Percentiles rank a stretch among this genome's conserved stretches.
phyloP scores from a whole-genome alignment of 768 basidiomycete species.

The Terana coerulea region DNA sequence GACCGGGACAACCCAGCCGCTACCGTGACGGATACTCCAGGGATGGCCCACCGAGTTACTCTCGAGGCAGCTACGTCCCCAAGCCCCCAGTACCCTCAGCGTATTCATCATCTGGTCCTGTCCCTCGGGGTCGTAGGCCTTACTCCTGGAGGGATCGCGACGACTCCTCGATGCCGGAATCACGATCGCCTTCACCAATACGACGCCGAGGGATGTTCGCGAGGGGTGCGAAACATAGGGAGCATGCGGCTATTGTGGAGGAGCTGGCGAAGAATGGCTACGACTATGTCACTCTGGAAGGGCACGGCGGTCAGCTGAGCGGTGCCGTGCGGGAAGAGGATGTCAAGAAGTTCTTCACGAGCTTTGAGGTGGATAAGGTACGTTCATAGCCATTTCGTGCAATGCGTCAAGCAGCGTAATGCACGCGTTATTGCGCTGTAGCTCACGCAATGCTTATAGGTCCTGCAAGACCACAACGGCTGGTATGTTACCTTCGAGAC shows the following conservation, averaged over 20 bases:
- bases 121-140: constrained; percentile 20
- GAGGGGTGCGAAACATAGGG: constrained; percentile 26
- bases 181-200: constrained; percentile 41
- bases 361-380: constrained; percentile 72
- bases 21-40: constrained; percentile 21
- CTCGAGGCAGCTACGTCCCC: constrained; percentile 8
- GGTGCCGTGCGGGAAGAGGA: constrained; percentile 60
- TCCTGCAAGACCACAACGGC: constrained; percentile 64
- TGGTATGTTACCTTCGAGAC: constrained; percentile 83
- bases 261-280: constrained; percentile 58
- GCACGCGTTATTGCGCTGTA: too few species aligned
- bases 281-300: constrained; percentile 63
- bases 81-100: constrained; percentile 14
- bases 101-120: constrained; percentile 33
- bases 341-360: constrained; percentile 62
- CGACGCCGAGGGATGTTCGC: constrained; percentile 35
- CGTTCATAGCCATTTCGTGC: constrained; percentile 30
- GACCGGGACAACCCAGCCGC: constrained; percentile 16
- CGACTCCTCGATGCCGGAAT: constrained; percentile 18
- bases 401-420: too few species aligned
- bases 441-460: constrained; percentile 34
- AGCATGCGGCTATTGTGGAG: constrained; percentile 37
- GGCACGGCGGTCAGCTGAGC: constrained; percentile 40
- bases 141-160: constrained; percentile 12
- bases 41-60: constrained; percentile 24